A percentile compares a stretch with the other conserved stretches of the same genome.
Conservation (phyloP, 1,284 basidiomycete genomes). For the Tylopilus sp. region DNA sequence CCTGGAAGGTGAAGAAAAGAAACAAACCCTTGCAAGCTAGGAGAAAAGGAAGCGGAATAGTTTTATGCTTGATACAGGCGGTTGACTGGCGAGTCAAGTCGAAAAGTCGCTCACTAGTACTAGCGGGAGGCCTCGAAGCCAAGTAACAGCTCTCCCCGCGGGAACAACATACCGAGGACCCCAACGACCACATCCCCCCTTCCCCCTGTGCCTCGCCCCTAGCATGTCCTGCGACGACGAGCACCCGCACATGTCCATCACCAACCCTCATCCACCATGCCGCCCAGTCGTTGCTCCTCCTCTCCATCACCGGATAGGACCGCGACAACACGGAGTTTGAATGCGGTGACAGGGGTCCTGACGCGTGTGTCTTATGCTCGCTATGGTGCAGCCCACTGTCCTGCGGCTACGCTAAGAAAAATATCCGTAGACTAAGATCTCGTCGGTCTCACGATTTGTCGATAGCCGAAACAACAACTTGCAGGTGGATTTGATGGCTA, state of each 20-base stretch:
- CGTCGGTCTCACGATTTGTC: neutral
- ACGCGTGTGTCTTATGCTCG: too few relatives aligned
- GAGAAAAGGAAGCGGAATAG: constrained; percentile 25
- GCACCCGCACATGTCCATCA: neutral
- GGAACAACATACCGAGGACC: constrained; percentile 30
- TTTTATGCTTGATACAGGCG: constrained; percentile 29
- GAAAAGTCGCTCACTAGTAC: constrained; percentile 31
- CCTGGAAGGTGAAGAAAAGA: constrained; percentile 16
- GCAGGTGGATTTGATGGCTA: neutral
- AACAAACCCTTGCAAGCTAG: constrained; percentile 27
- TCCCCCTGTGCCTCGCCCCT: neutral
- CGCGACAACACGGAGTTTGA: constrained; percentile 29
- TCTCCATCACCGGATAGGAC: constrained; percentile 1
- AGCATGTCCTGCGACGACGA: constrained; percentile 1
- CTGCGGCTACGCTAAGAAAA: too few relatives aligned
- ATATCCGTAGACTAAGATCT: neutral
- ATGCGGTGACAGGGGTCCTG: constrained; percentile 28
- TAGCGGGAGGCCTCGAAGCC: constrained; percentile 22
- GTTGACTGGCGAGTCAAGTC: constrained; percentile 27
- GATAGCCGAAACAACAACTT: neutral
- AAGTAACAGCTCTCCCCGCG: constrained; percentile 25
- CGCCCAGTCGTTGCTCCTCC: neutral
- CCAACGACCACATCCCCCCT: constrained; percentile 5
- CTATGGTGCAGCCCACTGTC: too few relatives aligned
- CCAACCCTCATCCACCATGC: neutral